Conservation (phyloP, 2,329 filamentous ascomycete species). For the Neocucurbitaria cava region DNA sequence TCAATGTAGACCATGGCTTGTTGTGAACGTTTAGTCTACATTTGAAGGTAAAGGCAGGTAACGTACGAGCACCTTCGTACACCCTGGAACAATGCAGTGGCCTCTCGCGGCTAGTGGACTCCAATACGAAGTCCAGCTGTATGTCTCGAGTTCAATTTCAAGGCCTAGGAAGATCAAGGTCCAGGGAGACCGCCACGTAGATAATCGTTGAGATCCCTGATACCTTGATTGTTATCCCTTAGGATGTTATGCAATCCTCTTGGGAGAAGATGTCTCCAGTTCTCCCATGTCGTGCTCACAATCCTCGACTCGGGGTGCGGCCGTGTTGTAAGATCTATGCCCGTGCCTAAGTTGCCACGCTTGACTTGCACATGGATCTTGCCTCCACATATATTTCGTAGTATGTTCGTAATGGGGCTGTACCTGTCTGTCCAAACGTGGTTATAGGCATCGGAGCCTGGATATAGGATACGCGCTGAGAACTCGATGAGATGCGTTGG, state of each 20-base stretch:
- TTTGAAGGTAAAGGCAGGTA: background rate
- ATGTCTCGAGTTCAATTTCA: no score
- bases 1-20: no score
- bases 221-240: no score
- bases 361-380: constrained; percentile 41
- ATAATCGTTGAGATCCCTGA: constrained; percentile 11
- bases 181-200: background rate
- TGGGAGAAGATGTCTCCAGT: constrained; percentile 25
- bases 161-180: no score
- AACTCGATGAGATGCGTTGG: constrained; percentile 35
- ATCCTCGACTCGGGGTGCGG: constrained; percentile 24
- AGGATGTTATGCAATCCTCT: no score
- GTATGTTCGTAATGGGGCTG: constrained; percentile 45
- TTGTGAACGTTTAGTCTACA: background rate
- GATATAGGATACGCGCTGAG: constrained; percentile 51
- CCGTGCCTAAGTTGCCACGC: constrained; percentile 22
- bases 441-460: constrained; percentile 46
- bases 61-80: background rate
- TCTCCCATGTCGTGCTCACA: constrained; percentile 36
- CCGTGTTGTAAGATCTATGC: constrained; percentile 16
- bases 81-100: background rate
- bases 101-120: background rate
- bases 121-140: background rate
- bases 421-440: constrained; percentile 50
- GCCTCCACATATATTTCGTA: constrained; percentile 48